Evolutionary conservation across 805 yeast genomes (phyloP), one percentile per base, ranked within the genome.

Genomic region (Starmerella cellae): DNA sequence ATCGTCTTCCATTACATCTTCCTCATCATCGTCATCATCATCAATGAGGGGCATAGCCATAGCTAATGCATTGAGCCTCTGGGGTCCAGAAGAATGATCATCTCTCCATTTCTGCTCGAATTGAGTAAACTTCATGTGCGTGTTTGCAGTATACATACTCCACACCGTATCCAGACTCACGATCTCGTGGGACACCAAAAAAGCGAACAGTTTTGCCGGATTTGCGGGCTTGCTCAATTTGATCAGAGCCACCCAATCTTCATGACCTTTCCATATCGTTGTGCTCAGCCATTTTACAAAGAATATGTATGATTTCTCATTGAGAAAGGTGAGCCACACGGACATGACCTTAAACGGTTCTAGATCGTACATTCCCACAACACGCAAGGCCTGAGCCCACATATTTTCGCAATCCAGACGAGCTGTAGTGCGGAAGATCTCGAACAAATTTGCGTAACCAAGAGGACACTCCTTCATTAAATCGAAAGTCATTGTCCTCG

Each of bases 41-140:
- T 47, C 51, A n/a, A 19, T 38, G 16, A 48, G 34, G 16, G 50
- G 42, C 43, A 40, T 44, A 1, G 52, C 43, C 50, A 46, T 48
- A 3, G 52, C 29, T 16, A 48, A 27, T 1, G 52, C 48, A 27
- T 46, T 48, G 6, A 16, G 16, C 4, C 28, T 30, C n/a, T 30
- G 13, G 13, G 38, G 39, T 3, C 31, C 30, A 21, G 10, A 8
- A n/a, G 11, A 5, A 17, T 32, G 18, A 2, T 36, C 37, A 8
- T 6, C 34, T 16, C 28, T 17, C 32, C 40, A 39, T 9, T 34
- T 30, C 14, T 20, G 26, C 20, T 30, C 34, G 30, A 16, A 30
- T 16, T 33, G 30, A 11, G 27, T 27, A 31, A 46, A 48, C 5
- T 20, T 37, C 14, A 26, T 34, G 10, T n/a, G 11, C 5, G 16